These are phyloP conservation scores for Solanum sejunctum DNA, from an alignment of 257 asterid genomes.

Conservation along the genomic window DNA sequence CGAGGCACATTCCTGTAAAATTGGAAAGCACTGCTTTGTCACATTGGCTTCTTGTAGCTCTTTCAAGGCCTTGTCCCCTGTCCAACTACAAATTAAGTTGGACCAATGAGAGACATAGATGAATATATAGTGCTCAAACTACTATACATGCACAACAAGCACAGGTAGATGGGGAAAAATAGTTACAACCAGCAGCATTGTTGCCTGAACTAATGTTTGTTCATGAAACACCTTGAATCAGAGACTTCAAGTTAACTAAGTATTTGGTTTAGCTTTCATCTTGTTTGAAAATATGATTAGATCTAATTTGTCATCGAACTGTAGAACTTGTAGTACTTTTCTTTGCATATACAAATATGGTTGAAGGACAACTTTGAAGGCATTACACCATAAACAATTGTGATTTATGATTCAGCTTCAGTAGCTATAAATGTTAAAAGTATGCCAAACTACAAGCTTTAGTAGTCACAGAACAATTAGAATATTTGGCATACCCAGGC, in stretches of 20 bases:
- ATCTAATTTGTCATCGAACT: not conserved
- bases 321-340: not conserved
- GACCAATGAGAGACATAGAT: not conserved
- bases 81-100: conserved; percentile 49
- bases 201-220: not conserved
- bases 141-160: not conserved
- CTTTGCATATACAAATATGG: not conserved
- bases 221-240: not conserved
- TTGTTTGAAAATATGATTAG: not conserved
- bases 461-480: not conserved
- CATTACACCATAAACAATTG: not conserved
- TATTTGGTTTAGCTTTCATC: not conserved
- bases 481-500: not conserved
- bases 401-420: not conserved
- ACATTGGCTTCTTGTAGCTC: conserved; percentile 84
- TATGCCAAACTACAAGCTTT: not conserved
- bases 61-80: conserved; percentile 78
- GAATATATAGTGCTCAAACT: not conserved
- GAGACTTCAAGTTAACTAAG: not conserved
- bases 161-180: not conserved
- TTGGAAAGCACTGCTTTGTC: conserved; percentile 56
- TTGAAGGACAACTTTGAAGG: not conserved
- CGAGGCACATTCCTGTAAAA: conserved; percentile 68
- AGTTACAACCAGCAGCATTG: not conserved
- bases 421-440: not conserved